Percentiles rank a stretch among this genome's conserved stretches.
Evolutionary conservation across 2,329 filamentous ascomycete genomes (phyloP).

Genomic region (Diaporthe citri): DNA sequence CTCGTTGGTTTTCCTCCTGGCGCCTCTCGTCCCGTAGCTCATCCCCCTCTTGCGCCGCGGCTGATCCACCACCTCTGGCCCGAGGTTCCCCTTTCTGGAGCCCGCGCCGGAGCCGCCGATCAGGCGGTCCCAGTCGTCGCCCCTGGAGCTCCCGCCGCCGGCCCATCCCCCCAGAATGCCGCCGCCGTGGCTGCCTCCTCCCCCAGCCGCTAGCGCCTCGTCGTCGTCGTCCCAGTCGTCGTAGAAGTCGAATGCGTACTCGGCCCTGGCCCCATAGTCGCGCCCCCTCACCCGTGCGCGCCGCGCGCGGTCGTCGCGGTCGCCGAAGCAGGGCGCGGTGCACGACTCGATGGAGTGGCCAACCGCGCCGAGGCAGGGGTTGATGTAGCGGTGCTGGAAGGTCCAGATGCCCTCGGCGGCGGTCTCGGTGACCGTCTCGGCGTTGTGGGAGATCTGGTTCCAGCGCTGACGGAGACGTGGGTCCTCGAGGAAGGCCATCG

Average conservation of each 20-base stretch:
- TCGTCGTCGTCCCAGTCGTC: slow-evolving; percentile 85
- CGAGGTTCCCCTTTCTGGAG: slow-evolving; percentile 43
- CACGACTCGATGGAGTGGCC: slow-evolving; percentile 78
- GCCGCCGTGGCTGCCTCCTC: slow-evolving; percentile 55
- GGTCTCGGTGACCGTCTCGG: slow-evolving; percentile 90
- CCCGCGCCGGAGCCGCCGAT: slow-evolving; percentile 74
- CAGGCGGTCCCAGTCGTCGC: slow-evolving; percentile 87
- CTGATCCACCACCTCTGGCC: slow-evolving; percentile 67
- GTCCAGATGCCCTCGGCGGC: slow-evolving; percentile 93
- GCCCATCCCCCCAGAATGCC: slow-evolving; percentile 70
- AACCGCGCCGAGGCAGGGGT: slow-evolving; percentile 81
- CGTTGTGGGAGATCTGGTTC: slow-evolving; percentile 91
- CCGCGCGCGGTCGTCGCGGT: slow-evolving; percentile 79
- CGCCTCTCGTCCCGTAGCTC: slow-evolving; percentile 85
- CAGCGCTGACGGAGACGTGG: slow-evolving; percentile 92
- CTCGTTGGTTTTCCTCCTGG: slow-evolving; percentile 60
- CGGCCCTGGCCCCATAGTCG: slow-evolving; percentile 70
- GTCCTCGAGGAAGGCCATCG: slow-evolving; percentile 77
- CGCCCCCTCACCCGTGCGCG: slow-evolving; percentile 74
- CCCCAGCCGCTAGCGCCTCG: slow-evolving; percentile 45
- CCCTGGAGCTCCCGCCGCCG: slow-evolving; percentile 41
- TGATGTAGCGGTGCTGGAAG: slow-evolving; percentile 87
- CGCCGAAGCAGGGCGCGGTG: slow-evolving; percentile 77
- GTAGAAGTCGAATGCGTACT: slow-evolving; percentile 96
- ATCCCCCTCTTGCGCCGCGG: slow-evolving; percentile 83